Conservation (phyloP, 768 basidiomycete species). For the Infundibulicybe gibba region DNA sequence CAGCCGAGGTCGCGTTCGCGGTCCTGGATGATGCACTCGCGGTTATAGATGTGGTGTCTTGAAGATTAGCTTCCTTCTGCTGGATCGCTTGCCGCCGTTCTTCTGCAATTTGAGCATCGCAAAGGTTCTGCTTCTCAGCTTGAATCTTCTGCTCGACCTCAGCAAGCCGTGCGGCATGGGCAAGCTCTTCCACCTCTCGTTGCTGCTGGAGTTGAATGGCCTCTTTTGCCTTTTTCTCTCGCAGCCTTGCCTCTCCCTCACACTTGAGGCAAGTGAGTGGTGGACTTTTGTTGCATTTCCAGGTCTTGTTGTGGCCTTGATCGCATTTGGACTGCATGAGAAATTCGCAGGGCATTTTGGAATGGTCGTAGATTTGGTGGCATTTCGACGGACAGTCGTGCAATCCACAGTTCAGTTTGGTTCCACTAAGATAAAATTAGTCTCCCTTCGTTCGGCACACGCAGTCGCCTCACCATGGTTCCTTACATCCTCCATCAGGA, state of each 20-base stretch:
- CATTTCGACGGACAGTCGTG: slow-evolving; percentile 61
- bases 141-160: slow-evolving; percentile 40
- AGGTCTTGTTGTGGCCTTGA: slow-evolving; percentile 36
- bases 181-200: slow-evolving; percentile 40
- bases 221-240: slow-evolving; percentile 34
- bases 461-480: slow-evolving; percentile 46
- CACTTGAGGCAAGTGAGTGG: slow-evolving; percentile 41
- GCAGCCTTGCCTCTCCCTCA: slow-evolving; percentile 37
- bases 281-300: slow-evolving; percentile 37
- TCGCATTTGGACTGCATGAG: slow-evolving; percentile 35
- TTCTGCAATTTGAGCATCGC: slow-evolving; percentile 26
- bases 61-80: slow-evolving; percentile 45
- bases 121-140: not conserved
- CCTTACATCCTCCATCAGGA: slow-evolving; percentile 62
- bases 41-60: slow-evolving; percentile 17
- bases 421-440: slow-evolving; percentile 32
- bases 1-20: not conserved
- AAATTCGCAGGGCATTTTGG: slow-evolving; percentile 45
- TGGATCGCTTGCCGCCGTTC: slow-evolving; percentile 30
- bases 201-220: slow-evolving; percentile 39
- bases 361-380: slow-evolving; percentile 52
- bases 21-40: not conserved
- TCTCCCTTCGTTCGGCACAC: not conserved
- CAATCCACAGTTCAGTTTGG: slow-evolving; percentile 41
- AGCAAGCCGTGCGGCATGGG: slow-evolving; percentile 37